These are phyloP conservation scores for Phytopythium litorale DNA, from an alignment of 352 stramenopile genomes.

Conservation along the genomic window DNA sequence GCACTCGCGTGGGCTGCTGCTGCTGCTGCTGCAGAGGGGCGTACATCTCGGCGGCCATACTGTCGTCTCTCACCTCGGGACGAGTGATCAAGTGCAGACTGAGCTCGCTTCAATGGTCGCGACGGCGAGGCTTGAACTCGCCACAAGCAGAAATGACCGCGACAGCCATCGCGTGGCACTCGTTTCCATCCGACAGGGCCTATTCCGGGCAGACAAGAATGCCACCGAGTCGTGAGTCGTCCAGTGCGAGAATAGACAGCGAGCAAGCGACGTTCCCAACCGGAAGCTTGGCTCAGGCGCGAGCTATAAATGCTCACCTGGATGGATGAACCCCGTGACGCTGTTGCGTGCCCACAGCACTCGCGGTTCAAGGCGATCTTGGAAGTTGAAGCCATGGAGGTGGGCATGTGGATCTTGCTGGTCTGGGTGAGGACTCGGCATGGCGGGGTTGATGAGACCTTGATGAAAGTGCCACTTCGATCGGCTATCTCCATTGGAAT, in stretches of 20 bases:
- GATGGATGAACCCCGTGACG: neutral
- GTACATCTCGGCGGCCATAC: slow-evolving; percentile 3
- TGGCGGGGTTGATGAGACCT: too few relatives aligned
- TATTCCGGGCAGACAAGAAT: neutral
- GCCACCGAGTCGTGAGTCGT: neutral
- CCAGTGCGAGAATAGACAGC: neutral
- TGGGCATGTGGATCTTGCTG: too few relatives aligned
- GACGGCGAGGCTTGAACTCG: neutral
- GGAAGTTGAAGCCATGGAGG: too few relatives aligned
- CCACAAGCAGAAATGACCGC: neutral
- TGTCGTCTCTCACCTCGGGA: too few relatives aligned
- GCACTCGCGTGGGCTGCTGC: neutral
- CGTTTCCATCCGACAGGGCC: too few relatives aligned
- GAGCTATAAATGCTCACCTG: neutral
- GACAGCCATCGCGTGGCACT: neutral
- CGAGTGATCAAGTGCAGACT: neutral
- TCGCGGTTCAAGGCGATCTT: too few relatives aligned
- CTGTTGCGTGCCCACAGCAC: too few relatives aligned
- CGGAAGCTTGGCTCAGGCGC: neutral
- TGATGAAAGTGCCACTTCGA: too few relatives aligned
- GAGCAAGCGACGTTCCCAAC: neutral
- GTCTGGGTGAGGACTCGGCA: too few relatives aligned
- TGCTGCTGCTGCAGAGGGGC: slow-evolving; percentile 3
- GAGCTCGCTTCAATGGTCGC: neutral
- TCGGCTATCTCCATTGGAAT: too few relatives aligned